phyloP scores from a whole-genome alignment of 768 basidiomycete genomes.

The Ramaria rubella region DNA sequence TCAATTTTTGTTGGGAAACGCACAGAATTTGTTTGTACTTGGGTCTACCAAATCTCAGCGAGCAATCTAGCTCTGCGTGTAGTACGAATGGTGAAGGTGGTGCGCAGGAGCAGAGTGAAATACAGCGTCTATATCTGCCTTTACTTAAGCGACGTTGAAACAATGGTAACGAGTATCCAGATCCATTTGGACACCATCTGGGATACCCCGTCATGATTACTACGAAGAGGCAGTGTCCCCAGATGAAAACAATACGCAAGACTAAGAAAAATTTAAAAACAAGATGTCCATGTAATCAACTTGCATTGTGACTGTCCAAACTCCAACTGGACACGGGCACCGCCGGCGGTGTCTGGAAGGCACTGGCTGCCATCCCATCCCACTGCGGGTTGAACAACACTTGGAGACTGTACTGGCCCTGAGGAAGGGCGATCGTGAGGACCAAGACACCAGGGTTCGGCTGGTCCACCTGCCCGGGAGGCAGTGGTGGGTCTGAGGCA shows the following conservation, averaged over 20 bases:
- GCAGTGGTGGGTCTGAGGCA: conserved; percentile 54
- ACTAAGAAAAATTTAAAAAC: conserved; percentile 3
- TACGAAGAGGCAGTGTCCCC: not conserved
- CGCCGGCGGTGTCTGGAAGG: conserved; percentile 60
- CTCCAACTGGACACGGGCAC: conserved; percentile 74
- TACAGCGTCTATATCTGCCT: not conserved
- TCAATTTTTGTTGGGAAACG: not conserved
- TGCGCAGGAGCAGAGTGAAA: not conserved
- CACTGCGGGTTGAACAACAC: conserved; percentile 95
- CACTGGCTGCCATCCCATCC: conserved; percentile 54
- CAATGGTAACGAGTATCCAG: not conserved
- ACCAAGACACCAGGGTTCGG: conserved; percentile 75
- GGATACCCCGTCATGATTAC: not conserved
- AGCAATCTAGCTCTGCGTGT: not conserved
- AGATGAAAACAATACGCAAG: not conserved
- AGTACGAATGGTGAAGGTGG: not conserved
- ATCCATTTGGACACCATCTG: not conserved
- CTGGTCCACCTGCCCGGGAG: conserved; percentile 56
- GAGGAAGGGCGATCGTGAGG: conserved; percentile 57
- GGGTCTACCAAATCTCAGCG: conserved; percentile 3
- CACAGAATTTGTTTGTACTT: not conserved
- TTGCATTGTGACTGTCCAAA: conserved; percentile 72
- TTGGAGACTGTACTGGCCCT: conserved; percentile 71
- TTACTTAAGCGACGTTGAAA: no score
- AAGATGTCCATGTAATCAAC: conserved; percentile 13